A percentile compares a stretch with the other conserved stretches of the same genome.
phyloP scores from a whole-genome alignment of 2,329 filamentous ascomycete species.

The Talaromyces marneffei region DNA sequence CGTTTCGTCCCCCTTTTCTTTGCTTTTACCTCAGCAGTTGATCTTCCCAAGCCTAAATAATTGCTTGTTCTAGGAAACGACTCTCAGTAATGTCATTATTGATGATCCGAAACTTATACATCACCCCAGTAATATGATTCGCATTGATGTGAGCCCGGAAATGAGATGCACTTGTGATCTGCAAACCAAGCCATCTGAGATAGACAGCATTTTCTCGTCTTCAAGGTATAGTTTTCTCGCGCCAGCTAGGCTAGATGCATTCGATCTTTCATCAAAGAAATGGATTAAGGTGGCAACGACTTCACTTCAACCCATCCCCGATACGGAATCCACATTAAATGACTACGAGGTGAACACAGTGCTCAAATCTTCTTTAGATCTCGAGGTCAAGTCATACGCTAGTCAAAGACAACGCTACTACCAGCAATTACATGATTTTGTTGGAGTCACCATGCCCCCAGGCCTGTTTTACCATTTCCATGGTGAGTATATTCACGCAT shows the following conservation, averaged over 20 bases:
- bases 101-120: not conserved
- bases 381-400: not conserved
- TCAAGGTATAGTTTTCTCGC: not conserved
- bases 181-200: not conserved
- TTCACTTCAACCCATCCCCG: not conserved
- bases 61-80: not conserved
- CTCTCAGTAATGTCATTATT: not conserved
- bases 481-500: not conserved
- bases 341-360: not conserved
- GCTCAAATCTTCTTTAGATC: not conserved
- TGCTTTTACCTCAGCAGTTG: no score
- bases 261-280: not conserved
- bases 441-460: not conserved
- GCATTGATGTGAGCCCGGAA: not conserved
- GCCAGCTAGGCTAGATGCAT: not conserved
- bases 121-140: not conserved
- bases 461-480: not conserved
- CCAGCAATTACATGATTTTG: not conserved
- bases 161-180: not conserved
- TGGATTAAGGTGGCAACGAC: not conserved
- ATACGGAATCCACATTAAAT: not conserved
- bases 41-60: not conserved
- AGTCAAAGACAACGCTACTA: not conserved
- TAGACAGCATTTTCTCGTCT: not conserved
- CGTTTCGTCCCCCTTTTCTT: no score